Evolutionary conservation across 306 rosid genomes (phyloP).

Genomic region (Quercus cerris): DNA sequence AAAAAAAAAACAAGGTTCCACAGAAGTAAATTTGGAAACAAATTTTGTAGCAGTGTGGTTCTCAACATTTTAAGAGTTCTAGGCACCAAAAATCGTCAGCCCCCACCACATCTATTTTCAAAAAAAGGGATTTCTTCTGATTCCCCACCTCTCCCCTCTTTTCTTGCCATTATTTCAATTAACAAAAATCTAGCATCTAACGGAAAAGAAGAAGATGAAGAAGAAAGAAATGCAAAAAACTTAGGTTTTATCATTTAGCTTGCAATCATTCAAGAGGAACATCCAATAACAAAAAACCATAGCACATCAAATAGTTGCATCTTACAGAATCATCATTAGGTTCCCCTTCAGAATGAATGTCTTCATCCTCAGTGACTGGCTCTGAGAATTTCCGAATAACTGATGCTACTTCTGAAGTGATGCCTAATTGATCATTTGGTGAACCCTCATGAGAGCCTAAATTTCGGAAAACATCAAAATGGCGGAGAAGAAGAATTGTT

Average conservation of each 20-base stretch:
- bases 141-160: not conserved
- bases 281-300: not conserved
- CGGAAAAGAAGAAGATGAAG: not conserved
- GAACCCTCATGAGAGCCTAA: constrained; percentile 52
- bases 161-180: not conserved
- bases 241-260: not conserved
- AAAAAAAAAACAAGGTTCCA: not conserved
- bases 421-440: constrained; percentile 68
- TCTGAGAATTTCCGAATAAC: constrained; percentile 74
- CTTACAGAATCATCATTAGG: constrained; percentile 63
- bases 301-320: constrained; percentile 19
- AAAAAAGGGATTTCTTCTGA: not conserved
- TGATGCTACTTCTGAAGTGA: constrained; percentile 74
- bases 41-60: not conserved
- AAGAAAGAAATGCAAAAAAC: not conserved
- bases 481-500: constrained; percentile 83
- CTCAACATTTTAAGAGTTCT: not conserved
- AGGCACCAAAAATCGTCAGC: not conserved
- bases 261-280: not conserved
- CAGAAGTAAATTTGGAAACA: not conserved
- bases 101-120: too few relatives aligned
- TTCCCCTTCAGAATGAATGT: constrained; percentile 33
- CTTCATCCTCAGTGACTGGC: constrained; percentile 60
- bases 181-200: not conserved
- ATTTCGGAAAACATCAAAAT: constrained; percentile 85